Conservation (phyloP, 768 basidiomycete genomes). For the Cystobasidiopsis lactophilus region DNA sequence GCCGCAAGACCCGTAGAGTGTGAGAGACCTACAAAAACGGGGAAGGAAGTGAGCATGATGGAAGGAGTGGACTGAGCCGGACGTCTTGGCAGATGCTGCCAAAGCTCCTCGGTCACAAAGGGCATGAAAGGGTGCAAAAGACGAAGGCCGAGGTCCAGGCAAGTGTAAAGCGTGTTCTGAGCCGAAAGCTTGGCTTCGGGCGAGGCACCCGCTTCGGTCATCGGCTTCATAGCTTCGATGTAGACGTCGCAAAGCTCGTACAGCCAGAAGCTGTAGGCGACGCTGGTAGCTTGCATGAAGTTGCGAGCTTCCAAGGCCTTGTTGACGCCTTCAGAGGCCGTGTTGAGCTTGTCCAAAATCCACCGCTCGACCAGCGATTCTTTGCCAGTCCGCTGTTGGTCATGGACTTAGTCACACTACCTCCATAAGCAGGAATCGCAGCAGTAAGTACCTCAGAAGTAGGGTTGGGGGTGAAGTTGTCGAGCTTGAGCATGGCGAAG, state of each 20-base stretch:
- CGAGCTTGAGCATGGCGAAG: slow-evolving; percentile 94
- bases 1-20: neutral
- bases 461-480: slow-evolving; percentile 45
- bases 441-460: slow-evolving; percentile 37
- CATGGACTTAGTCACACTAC: too few relatives aligned
- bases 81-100: slow-evolving; percentile 81
- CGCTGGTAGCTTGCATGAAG: slow-evolving; percentile 75
- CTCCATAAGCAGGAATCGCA: neutral
- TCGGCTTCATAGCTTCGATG: slow-evolving; percentile 97
- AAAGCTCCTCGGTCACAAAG: slow-evolving; percentile 92
- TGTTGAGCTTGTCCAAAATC: slow-evolving; percentile 83
- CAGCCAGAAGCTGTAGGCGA: slow-evolving; percentile 83
- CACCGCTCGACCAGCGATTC: slow-evolving; percentile 85
- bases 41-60: slow-evolving; percentile 75
- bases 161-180: slow-evolving; percentile 87
- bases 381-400: slow-evolving; percentile 50
- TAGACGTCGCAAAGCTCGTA: slow-evolving; percentile 99
- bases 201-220: slow-evolving; percentile 55
- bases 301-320: slow-evolving; percentile 51
- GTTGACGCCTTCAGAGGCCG: slow-evolving; percentile 57
- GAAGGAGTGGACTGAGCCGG: slow-evolving; percentile 60
- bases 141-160: slow-evolving; percentile 69
- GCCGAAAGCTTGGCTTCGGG: slow-evolving; percentile 47
- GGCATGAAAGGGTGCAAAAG: slow-evolving; percentile 98
- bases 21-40: slow-evolving; percentile 40